Percentiles rank a stretch among this genome's conserved stretches.
These are phyloP conservation scores for Fusarium austroafricanum DNA, from an alignment of 2,329 filamentous ascomycete genomes.

Conservation along the genomic window DNA sequence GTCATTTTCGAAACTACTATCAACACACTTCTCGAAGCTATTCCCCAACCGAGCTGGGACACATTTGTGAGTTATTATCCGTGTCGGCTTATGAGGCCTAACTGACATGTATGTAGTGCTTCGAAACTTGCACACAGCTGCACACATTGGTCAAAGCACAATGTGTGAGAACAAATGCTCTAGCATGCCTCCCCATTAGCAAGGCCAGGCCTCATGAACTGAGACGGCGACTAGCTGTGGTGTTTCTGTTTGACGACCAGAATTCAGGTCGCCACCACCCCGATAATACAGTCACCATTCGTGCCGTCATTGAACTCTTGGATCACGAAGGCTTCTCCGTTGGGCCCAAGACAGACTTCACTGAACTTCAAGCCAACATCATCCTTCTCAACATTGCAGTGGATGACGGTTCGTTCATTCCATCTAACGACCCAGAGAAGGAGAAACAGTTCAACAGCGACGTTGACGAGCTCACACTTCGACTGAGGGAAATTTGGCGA, in stretches of 20 bases:
- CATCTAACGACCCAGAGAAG: slow-evolving; percentile 46
- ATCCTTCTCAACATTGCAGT: slow-evolving; percentile 80
- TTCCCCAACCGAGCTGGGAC: slow-evolving; percentile 54
- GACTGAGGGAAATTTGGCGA: slow-evolving; percentile 67
- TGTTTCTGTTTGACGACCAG: slow-evolving; percentile 68
- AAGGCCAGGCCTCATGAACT: slow-evolving; percentile 66
- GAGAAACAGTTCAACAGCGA: slow-evolving; percentile 72
- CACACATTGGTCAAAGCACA: slow-evolving; percentile 57
- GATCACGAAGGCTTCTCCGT: slow-evolving; percentile 63
- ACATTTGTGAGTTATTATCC: slow-evolving; percentile 54
- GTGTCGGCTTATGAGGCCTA: neutral
- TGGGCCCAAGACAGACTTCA: slow-evolving; percentile 72
- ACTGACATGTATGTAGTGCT: slow-evolving; percentile 56
- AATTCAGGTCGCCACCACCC: slow-evolving; percentile 55
- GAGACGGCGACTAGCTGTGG: slow-evolving; percentile 73
- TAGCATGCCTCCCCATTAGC: slow-evolving; percentile 68
- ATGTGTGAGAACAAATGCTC: slow-evolving; percentile 67
- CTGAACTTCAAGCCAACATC: slow-evolving; percentile 72
- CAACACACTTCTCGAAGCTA: slow-evolving; percentile 55
- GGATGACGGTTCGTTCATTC: slow-evolving; percentile 65
- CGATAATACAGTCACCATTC: slow-evolving; percentile 56
- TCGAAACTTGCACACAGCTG: slow-evolving; percentile 60
- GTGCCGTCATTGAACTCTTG: slow-evolving; percentile 60
- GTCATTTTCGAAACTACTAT: slow-evolving; percentile 57
- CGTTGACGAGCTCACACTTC: slow-evolving; percentile 73